Evolutionary conservation across 1,284 basidiomycete species (phyloP), one percentile per base, ranked within the genome.

Genomic region (Anthracocystis setariae): DNA sequence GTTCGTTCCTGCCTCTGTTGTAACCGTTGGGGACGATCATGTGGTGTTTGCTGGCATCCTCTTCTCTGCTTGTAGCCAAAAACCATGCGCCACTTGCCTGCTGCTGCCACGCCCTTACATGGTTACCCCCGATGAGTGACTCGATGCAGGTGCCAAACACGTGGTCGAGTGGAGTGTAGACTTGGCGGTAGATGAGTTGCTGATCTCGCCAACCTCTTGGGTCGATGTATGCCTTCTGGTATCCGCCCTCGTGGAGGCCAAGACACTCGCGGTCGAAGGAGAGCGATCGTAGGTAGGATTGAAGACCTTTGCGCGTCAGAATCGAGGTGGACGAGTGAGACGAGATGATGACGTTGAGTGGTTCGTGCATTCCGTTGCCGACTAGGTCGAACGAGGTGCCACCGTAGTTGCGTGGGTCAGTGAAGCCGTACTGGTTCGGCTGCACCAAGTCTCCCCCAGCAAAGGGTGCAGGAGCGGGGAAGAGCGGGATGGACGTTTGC

Each of bases 91-190:
- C 93, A 7, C 85, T 84, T 0, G 90, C 91, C 35, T 73, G 65
- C 45, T 77, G 76, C 32, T 79, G 76, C 76, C 76, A 79, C 60
- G 90, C 86, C 83, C 95, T 93, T 3, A 87, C 83, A 91, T 98
- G 94, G 77, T 91, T 88, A 3, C 94, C 94, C 7, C 94, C 94
- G 62, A 91, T 78, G 46, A 96, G 87, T 3, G 91, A 91, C 84
- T 98, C 93, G 73, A 68, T 61, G 52, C 80, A 81, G 2, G 76
- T 76, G 8, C 71, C 70, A 21, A 78, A 47, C 25, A 69, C 45
- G 43, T 73, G 46, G 58, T 77, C 54, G 40, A 76, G 33, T 25
- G 66, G 58, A 0, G 77, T 77, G 48, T 76, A 76, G 1, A 76
- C 71, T 24, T 77, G 44, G 43, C 77, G 66, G 38, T 74, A 79